Conservation (phyloP, 768 basidiomycete species). For the Tulasnella sp. region DNA sequence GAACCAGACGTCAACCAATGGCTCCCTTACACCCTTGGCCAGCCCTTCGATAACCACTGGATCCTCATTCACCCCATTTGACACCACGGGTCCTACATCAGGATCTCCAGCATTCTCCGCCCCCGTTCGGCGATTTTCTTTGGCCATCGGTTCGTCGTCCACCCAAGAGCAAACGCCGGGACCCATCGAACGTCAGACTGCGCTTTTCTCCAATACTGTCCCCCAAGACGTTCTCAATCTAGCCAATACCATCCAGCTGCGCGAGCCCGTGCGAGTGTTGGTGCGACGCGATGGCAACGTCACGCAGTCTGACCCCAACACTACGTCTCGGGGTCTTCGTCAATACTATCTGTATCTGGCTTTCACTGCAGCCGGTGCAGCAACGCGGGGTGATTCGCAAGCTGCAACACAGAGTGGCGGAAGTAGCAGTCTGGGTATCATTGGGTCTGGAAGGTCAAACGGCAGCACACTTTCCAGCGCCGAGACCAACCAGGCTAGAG, state of each 20-base stretch:
- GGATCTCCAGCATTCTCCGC: slow-evolving; percentile 8
- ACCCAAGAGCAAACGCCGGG: slow-evolving; percentile 12
- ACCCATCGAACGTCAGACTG: slow-evolving; percentile 74
- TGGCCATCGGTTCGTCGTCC: slow-evolving; percentile 23
- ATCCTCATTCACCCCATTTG: slow-evolving; percentile 22
- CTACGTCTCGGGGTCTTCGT: slow-evolving; percentile 71
- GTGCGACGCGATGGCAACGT: slow-evolving; percentile 86
- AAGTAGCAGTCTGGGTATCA: slow-evolving; percentile 69
- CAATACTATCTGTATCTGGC: slow-evolving; percentile 96
- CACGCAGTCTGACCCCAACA: slow-evolving; percentile 37
- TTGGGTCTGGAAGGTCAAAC: slow-evolving; percentile 80
- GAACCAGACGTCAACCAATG: slow-evolving; percentile 16
- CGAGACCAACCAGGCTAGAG: slow-evolving; percentile 74
- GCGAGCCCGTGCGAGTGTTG: slow-evolving; percentile 95
- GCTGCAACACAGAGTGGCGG: slow-evolving; percentile 30
- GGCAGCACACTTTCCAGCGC: slow-evolving; percentile 39
- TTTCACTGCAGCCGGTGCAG: slow-evolving; percentile 68
- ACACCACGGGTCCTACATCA: slow-evolving; percentile 9
- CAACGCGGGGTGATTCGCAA: slow-evolving; percentile 38
- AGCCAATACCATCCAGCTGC: slow-evolving; percentile 81
- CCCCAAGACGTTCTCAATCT: slow-evolving; percentile 97
- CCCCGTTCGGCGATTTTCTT: slow-evolving; percentile 29
- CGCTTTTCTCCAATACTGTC: slow-evolving; percentile 95
- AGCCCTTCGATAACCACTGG: background rate
- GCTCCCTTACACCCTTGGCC: slow-evolving; percentile 22